Evolutionary conservation across 2,329 filamentous ascomycete genomes (phyloP), one percentile per base, ranked within the genome.

Genomic region (Septoria petroselini): DNA sequence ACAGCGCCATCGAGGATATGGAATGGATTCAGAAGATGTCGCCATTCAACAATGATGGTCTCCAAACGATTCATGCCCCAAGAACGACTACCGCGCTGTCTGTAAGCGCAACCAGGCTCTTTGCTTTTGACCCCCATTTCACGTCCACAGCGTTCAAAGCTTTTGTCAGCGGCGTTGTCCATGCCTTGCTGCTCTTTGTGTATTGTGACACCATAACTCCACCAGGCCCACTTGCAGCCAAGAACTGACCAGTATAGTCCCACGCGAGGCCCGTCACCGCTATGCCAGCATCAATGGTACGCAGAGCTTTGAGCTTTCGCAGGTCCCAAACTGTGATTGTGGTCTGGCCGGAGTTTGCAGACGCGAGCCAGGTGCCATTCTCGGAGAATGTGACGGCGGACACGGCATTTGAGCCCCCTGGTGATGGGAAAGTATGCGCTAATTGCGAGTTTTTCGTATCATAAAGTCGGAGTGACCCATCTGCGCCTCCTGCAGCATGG

Each of bases 171-270:
- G 87, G 85, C 74, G 96, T 90, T 37, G 83, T 86, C 93, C 93
- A 98, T 50, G 80, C 78, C 79, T 95, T 98, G 54, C 82, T 79
- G 44, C 83, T 76, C 78, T 97, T 98, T 56, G 81, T 79, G 71
- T 94, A 98, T 64, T 95, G 86, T 69, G 93, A 88, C 33, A 98
- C 88, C 4, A 86, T 88, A 39, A 96, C 74, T 21, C 90, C 90
- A 37, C 85, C 83, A 3, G 85, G 78, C 5, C 91, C 91, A 3
- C 82, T 87, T 9, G 86, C 86, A 19, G 91, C 87, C 45, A 98
- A 76, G 73, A 87, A 98, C 70, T 96, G 91, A 35, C 91, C 91
- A 5, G 88, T 93, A 74, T 95, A 96, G 66, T 98, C 93, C 91
- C 91, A 98, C 41, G 79, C 77, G 57, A 96, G 77, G 33, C 80